Base-by-base conservation (phyloP, 805 yeast species). In the Cyberlindnera mycetangii region DNA sequence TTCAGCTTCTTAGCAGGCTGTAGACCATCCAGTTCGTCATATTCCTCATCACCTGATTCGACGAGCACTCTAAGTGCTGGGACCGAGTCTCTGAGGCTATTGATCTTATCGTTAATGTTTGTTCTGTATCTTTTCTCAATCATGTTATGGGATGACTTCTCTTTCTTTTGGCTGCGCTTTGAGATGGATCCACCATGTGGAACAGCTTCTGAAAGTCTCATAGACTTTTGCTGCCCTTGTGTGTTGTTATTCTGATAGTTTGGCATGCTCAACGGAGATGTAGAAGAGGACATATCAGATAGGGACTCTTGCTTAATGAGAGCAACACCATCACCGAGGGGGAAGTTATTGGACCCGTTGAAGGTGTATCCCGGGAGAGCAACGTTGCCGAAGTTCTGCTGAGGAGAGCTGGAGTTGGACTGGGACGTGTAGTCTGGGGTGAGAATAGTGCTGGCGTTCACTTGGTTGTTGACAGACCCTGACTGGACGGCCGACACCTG, bases 1-100 rank as follows among this genome's bases (percentile, higher is more conserved):
- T 85, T 85, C 50, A 85, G 68, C 54, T 85, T 85, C 50, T 78
- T 74, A 4, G 95, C 92, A 0, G 92, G 90, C 38, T 78, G 76
- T 46, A 85, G 69, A 2, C 92, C 92, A 60, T 85, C 92, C 55
- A 85, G 66, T 50, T 79, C 71, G 34, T 71, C 84, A 51, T 79
- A 85, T 46, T 82, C 81, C 50, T 79, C 75, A 44, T 69, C 74
- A 28, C 70, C 74, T 38, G 70, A 71, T 34, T 68, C 69, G 4
- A 68, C 68, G 1, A 59, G 44, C 17, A 65, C 69, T 56, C 87
- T 71, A 39, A 81, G 65, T 3, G 86, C 69, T 1, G 88, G 88
- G 12, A 82, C 86, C 5, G 81, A 78, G 49, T 83, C 84, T 53
- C 86, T 72, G 34, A 83, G 70, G 41, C 74, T 76, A 45, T 75